A percentile compares a stretch with the other conserved stretches of the same genome.
These are phyloP conservation scores for Odontarrhena argentea DNA, from an alignment of 345 rosid genomes.

Conservation along the genomic window DNA sequence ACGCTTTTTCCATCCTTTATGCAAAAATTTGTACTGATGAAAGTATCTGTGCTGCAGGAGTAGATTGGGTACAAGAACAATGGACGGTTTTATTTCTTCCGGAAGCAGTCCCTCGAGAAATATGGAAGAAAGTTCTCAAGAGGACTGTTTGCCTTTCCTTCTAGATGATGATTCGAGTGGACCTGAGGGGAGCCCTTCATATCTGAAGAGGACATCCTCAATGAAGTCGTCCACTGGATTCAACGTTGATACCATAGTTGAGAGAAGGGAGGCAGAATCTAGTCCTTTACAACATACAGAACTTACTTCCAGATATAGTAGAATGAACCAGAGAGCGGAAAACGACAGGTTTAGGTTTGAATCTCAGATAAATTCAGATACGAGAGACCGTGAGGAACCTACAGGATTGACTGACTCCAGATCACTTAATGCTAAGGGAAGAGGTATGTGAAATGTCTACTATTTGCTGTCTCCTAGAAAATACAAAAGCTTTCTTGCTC, in stretches of 20 bases:
- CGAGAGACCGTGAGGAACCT: slow-evolving; percentile 49
- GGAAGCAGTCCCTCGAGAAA: slow-evolving; percentile 57
- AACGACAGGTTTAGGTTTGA: slow-evolving; percentile 49
- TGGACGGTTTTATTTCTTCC: slow-evolving; percentile 53
- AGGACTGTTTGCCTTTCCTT: slow-evolving; percentile 83
- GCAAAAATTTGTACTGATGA: slow-evolving; percentile 35
- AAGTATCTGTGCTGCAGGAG: slow-evolving; percentile 48
- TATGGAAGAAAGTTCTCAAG: slow-evolving; percentile 66
- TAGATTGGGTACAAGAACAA: slow-evolving; percentile 46
- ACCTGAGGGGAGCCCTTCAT: slow-evolving; percentile 76
- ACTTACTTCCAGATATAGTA: slow-evolving; percentile 47
- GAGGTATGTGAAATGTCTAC: slow-evolving; percentile 56
- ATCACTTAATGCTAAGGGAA: slow-evolving; percentile 40
- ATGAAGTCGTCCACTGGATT: slow-evolving; percentile 57
- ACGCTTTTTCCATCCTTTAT: slow-evolving; percentile 6
- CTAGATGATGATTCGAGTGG: slow-evolving; percentile 83
- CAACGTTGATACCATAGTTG: slow-evolving; percentile 49
- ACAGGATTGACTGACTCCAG: slow-evolving; percentile 52
- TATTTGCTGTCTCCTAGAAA: slow-evolving; percentile 1
- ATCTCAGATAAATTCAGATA: slow-evolving; percentile 42
- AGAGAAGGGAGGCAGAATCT: slow-evolving; percentile 50
- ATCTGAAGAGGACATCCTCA: slow-evolving; percentile 49
- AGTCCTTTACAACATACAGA: slow-evolving; percentile 46
- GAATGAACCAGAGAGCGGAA: slow-evolving; percentile 45
- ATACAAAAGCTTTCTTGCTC: slow-evolving; percentile 16